Conservation (phyloP, 345 rosid species). For the Aquilaria yunnanensis region DNA sequence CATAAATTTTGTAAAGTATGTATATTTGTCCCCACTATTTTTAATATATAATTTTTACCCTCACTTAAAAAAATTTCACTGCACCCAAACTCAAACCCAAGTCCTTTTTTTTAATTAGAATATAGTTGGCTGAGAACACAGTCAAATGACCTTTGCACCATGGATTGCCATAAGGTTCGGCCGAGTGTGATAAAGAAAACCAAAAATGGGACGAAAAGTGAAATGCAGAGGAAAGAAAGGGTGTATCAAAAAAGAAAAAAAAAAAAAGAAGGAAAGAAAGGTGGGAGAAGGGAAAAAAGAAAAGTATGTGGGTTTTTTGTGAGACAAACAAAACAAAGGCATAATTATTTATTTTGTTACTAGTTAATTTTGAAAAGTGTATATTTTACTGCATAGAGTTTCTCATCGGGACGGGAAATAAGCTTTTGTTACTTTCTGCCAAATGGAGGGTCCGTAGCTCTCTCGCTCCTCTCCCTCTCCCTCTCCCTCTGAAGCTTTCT, state of each 20-base stretch:
- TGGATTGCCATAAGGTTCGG: constrained; percentile 8
- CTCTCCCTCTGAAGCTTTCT: background rate
- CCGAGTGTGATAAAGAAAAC: background rate
- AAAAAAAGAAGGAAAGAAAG: background rate
- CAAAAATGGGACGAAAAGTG: background rate
- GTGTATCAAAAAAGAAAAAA: background rate
- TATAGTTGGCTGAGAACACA: background rate
- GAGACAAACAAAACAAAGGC: constrained; percentile 9
- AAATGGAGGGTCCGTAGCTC: constrained; percentile 49
- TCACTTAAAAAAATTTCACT: too few species aligned
- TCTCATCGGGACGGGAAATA: constrained; percentile 41
- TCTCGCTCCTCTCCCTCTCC: constrained; percentile 15
- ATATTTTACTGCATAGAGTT: constrained; percentile 44
- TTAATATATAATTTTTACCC: too few species aligned
- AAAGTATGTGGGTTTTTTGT: constrained; percentile 1
- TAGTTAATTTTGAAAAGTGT: constrained; percentile 1
- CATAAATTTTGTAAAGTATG: too few species aligned
- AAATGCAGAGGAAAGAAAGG: too few species aligned
- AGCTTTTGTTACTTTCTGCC: constrained; percentile 30
- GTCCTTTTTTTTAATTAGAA: background rate
- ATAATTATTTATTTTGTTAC: too few species aligned
- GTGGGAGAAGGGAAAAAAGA: background rate
- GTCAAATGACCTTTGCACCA: background rate
- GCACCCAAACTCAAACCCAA: too few species aligned
- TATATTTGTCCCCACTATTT: too few species aligned